Base-by-base conservation (phyloP, 1,284 basidiomycete species). In the Leccinum variabile region DNA sequence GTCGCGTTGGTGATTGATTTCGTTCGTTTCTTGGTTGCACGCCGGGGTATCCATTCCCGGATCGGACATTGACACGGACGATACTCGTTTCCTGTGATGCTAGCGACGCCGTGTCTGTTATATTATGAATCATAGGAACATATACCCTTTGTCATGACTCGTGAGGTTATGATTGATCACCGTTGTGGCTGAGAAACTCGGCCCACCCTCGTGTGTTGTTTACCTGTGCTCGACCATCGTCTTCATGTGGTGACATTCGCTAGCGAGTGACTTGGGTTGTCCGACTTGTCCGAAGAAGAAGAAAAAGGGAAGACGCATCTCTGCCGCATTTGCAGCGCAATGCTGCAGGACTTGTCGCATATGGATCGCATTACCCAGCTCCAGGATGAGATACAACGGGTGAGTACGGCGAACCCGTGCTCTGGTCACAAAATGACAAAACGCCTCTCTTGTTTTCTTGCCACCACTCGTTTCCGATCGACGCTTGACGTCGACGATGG, bases 331-430 rank as follows among this genome's bases (percentile, higher is more conserved):
- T 33, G 74, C 71, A 70, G 73, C 66, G 88, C 79, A 81, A 91
- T 92, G 90, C 90, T 91, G 82, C 87, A 90, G 83, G 90, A 92
- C 86, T 78, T 91, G 74, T 86, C 89, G 75, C 86, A 89, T 80
- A 93, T 93, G 91, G 91, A 93, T 81, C 87, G 90, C 77, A 91
- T 93, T 75, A 92, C 91, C 35, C 91, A 93, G 76, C 85, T 93
- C 66, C 90, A 92, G 80, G 90, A 92, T 84, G 91, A 91, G 77
- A 91, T 92, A 65, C 91, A 92, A 78, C 86, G 89, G 79, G 89
- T 88, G 64, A 59, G 80, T 69, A 57, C 33, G 28, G 56, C 32
- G 22, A 28, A 16, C 63, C 32, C 55, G 30, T 32, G n/a, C 35
- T 11, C 28, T 16, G 30, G 49, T 35, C 39, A 56, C 44, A 16